A percentile compares a stretch with the other conserved stretches of the same genome.
Evolutionary conservation across 345 rosid species (phyloP).

Genomic region (Gossypioides kirkii): DNA sequence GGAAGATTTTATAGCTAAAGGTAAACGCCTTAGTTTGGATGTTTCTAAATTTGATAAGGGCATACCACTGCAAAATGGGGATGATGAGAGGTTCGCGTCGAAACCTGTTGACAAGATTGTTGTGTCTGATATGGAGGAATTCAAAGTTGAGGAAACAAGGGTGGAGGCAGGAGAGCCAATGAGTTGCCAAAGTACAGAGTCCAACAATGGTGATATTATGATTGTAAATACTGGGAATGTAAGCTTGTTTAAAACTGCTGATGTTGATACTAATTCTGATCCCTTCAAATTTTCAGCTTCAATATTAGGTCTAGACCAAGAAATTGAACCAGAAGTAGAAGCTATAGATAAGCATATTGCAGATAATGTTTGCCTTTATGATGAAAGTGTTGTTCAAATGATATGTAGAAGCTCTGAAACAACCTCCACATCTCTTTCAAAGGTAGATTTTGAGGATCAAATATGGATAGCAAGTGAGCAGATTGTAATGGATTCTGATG

Average conservation of each 20-base stretch:
- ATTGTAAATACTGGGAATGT: no score
- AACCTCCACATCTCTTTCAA: slow-evolving; percentile 8
- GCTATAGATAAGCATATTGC: background rate
- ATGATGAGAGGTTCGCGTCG: background rate
- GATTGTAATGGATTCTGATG: slow-evolving; percentile 16
- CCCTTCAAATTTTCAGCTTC: background rate
- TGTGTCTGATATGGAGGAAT: slow-evolving; percentile 1
- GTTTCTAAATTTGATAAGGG: slow-evolving; percentile 17
- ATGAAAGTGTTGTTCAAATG: slow-evolving; percentile 19
- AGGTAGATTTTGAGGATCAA: slow-evolving; percentile 14
- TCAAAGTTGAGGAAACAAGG: background rate
- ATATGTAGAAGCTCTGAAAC: slow-evolving; percentile 13
- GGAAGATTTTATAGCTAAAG: slow-evolving; percentile 15
- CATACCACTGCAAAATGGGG: slow-evolving; percentile 6
- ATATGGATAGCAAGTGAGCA: slow-evolving; percentile 10
- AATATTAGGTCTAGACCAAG: background rate
- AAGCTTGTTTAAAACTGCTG: no score
- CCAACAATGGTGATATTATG: no score
- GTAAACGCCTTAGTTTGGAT: slow-evolving; percentile 3
- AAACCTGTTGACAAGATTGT: background rate
- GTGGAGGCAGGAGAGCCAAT: no score
- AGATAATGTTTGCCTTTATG: slow-evolving; percentile 19
- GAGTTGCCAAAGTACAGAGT: no score
- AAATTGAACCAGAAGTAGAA: slow-evolving; percentile 9
- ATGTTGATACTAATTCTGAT: background rate